Conservation (phyloP, 148 eudicot species). For the Cornus florida region DNA sequence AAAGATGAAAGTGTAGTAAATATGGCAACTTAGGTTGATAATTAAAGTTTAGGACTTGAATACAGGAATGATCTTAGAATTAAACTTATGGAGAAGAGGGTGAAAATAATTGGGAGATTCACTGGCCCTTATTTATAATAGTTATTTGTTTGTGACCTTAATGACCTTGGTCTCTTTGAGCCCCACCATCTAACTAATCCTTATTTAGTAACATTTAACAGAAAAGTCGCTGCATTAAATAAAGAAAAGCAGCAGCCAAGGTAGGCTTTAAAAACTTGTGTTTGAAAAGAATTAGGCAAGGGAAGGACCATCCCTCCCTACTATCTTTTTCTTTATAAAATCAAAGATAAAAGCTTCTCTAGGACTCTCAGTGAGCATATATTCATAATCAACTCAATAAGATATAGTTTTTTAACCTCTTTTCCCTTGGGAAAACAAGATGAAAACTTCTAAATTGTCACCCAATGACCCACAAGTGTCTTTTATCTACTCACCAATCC, state of each 20-base stretch:
- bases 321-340: neutral
- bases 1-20: neutral
- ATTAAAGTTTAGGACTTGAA: neutral
- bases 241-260: neutral
- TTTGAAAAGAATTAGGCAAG: constrained; percentile 1
- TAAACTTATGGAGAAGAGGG: constrained; percentile 2
- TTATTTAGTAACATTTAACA: neutral
- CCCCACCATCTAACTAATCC: neutral
- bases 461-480: neutral
- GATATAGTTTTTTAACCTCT: neutral
- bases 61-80: neutral
- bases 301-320: neutral
- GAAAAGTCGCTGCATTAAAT: neutral
- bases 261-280: neutral
- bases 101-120: neutral
- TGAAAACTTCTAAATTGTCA: neutral
- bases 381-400: neutral
- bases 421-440: neutral
- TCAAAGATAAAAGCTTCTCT: neutral
- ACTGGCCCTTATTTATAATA: neutral
- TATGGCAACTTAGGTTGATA: neutral
- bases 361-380: neutral
- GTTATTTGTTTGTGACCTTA: neutral
- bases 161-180: neutral
- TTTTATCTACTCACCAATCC: neutral